Evolutionary conservation across 257 asterid species (phyloP), one percentile per base, ranked within the genome.

Genomic region (Ballota nigra): DNA sequence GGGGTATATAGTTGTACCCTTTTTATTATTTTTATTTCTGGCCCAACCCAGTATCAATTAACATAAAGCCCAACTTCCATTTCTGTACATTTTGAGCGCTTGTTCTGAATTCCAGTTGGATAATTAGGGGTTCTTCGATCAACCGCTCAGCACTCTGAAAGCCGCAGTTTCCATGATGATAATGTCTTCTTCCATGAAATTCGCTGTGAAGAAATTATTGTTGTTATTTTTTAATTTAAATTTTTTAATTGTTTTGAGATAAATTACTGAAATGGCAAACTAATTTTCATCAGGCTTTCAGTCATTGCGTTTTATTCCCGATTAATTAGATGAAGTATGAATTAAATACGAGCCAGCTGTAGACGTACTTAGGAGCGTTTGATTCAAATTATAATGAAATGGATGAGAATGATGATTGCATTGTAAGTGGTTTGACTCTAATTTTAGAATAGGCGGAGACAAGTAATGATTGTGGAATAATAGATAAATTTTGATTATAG

Each of bases 41-140:
- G 71, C 77, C 56, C 24, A 33, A 56, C 53, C 45, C 55, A 63
- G 45, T 47, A 31, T 20, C 26, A 49, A 55, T 26, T 13, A 7
- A 29, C 6, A 11, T 16, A 34, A 26, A 63, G 49, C 63, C 70
- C 70, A 22, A 16, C 26, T 55, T 71, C 53, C 47, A 16, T 8
- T 34, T 47, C 23, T 36, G 18, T 12, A 8, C 15, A 12, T 20
- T 55, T 6, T 51, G 71, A 23, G 6, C 26, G 62, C 73, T 66
- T 56, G 28, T 67, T 58, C 33, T n/a, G 43, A 66, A 24, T 74
- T 58, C 33, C 11, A 31, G 58, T 47, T n/a, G 56, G 18, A 43
- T 5, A 66, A 57, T 49, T 55, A 58, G 73, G 53, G 23, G 8
- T 68, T 4, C 63, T 47, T n/a, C 15, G 20, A 33, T 20, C 29